Evolutionary conservation across 257 asterid genomes (phyloP).

Genomic region (Scutellaria baicalensis): DNA sequence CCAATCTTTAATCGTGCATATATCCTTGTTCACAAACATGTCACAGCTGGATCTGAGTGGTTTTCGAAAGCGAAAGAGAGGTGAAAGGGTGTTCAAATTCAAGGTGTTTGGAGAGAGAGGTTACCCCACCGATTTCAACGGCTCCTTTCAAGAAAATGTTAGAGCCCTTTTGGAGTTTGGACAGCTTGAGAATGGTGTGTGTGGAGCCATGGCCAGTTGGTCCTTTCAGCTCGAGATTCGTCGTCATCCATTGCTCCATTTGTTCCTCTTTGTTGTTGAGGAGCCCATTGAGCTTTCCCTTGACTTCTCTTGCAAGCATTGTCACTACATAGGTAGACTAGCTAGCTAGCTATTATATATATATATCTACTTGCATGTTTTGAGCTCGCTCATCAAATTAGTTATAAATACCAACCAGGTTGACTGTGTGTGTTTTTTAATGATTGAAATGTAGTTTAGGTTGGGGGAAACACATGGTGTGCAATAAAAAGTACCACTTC

Average conservation of each 20-base stretch:
- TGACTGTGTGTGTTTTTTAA: neutral
- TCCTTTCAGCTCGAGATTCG: conserved; percentile 83
- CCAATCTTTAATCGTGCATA: neutral
- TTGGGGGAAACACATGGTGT: conserved; percentile 88
- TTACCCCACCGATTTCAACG: conserved; percentile 56
- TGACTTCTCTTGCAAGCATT: conserved; percentile 64
- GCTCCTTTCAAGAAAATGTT: conserved; percentile 61
- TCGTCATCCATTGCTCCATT: conserved; percentile 59
- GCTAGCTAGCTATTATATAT: neutral
- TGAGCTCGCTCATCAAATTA: too few relatives aligned
- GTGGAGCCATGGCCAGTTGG: conserved; percentile 52
- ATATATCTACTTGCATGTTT: too few relatives aligned
- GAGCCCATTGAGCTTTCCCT: conserved; percentile 68
- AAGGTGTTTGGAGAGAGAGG: conserved; percentile 77
- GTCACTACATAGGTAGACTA: conserved; percentile 78
- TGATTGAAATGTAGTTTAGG: conserved; percentile 52
- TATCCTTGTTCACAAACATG: conserved; percentile 20
- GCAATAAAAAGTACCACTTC: conserved; percentile 93
- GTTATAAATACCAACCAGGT: too few relatives aligned
- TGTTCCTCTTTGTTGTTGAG: conserved; percentile 64
- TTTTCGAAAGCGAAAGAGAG: conserved; percentile 67
- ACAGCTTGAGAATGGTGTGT: conserved; percentile 43
- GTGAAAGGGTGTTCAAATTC: conserved; percentile 74
- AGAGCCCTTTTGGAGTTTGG: conserved; percentile 68
- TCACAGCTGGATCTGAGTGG: conserved; percentile 59